Evolutionary conservation across 768 basidiomycete species (phyloP), one percentile per base, ranked within the genome.

Genomic region (Agaricus blazei): DNA sequence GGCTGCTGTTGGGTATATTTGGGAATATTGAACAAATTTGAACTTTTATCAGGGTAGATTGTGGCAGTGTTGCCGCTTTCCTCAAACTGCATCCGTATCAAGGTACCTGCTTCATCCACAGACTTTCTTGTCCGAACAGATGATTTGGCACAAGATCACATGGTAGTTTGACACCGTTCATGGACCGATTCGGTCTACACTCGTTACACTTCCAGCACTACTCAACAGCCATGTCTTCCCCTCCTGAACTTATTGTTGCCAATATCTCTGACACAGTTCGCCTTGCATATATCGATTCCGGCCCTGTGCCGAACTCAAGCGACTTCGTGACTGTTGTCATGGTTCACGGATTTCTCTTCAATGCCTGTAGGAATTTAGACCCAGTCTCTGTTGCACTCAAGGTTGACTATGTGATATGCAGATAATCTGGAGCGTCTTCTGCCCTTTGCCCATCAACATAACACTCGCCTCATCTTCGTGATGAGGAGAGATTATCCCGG

Each of bases 261-360:
- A 34, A 46, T 14, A 15, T 54, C 11, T 46, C 46, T 9, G 36
- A 15, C 29, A 46, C 26, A 23, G 24, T 31, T 15, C 23, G 48
- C 4, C 9, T 54, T 9, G n/a, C 38, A 15, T 54, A 54, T 19
- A 15, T 47, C 37, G 53, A 54, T 24, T 54, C 53, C 9, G 53
- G 53, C 2, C 46, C 53, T 36, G 46, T 54, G 9, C 27, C 45
- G 2, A 29, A 41, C 27, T 54, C 53, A 5, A 15, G 40, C 4
- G 12, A 48, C 23, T 54, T 48, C 27, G 23, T 46, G 6, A 54
- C 53, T 2, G 4, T 54, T 4, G 11, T 54, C 19, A 3, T 47
- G 46, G 15, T 48, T 40, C 53, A 54, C 40, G 53, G 53, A 12
- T 9, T 34, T 11, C 14, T 9, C 7, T 54, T 54, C 38, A 54